phyloP scores from a whole-genome alignment of 371 early-diverging fungal genomes.

The Mortierella sp. region DNA sequence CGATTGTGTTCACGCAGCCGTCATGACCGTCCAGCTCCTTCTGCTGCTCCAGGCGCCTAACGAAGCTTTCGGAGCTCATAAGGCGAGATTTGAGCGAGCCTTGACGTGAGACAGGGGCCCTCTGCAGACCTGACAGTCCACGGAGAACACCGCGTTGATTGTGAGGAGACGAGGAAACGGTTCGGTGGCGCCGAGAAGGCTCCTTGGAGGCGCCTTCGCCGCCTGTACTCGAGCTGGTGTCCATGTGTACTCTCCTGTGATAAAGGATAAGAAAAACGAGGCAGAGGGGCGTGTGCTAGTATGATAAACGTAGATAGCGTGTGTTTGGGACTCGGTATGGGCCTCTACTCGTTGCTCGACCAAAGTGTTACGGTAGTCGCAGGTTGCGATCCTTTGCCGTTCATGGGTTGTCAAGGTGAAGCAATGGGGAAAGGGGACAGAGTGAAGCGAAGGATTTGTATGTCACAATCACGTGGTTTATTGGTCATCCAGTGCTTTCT shows the following conservation, averaged over 20 bases:
- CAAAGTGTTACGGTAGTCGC: too few species aligned
- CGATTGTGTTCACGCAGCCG: slow-evolving; percentile 82
- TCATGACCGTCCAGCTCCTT: slow-evolving; percentile 65
- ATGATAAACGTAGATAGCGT: too few species aligned
- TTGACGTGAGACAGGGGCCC: slow-evolving; percentile 13
- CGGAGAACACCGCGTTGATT: slow-evolving; percentile 10
- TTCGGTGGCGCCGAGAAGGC: not conserved
- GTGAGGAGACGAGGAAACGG: not conserved
- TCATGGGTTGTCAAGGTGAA: too few species aligned
- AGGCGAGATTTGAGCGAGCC: slow-evolving; percentile 18
- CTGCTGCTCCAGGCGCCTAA: slow-evolving; percentile 35
- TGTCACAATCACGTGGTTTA: slow-evolving; percentile 12
- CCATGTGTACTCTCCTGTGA: not conserved
- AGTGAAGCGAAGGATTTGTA: too few species aligned
- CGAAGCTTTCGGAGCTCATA: slow-evolving; percentile 28
- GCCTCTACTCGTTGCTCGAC: too few species aligned
- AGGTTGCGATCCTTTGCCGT: too few species aligned
- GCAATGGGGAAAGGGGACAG: not conserved
- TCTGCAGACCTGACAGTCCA: slow-evolving; percentile 18
- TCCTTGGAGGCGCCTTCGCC: not conserved
- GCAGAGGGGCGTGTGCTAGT: not conserved
- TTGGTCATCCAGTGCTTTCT: not conserved
- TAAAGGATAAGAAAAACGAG: not conserved
- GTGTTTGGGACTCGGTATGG: too few species aligned
- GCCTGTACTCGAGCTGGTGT: not conserved